These are phyloP conservation scores for Heterobasidion occidentale DNA, from an alignment of 1,284 basidiomycete genomes.

Conservation along the genomic window DNA sequence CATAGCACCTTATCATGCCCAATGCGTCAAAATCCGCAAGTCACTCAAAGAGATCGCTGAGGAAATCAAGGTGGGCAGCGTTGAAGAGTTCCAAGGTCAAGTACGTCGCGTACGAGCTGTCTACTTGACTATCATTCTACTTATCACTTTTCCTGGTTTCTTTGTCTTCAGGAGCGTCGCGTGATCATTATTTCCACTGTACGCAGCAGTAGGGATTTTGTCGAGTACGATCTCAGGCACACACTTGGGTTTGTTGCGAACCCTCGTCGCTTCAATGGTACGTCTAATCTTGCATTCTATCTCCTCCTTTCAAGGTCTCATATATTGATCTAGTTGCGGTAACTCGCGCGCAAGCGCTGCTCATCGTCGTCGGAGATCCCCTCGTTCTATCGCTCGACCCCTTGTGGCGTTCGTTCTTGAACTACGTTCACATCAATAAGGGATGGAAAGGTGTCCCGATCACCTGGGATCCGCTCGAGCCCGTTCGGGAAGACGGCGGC, in stretches of 20 bases:
- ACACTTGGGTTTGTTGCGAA: constrained; percentile 60
- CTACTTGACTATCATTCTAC: too few species aligned
- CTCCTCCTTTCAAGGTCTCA: too few species aligned
- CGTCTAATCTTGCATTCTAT: too few species aligned
- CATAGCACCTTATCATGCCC: constrained; percentile 57
- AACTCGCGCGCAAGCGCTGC: constrained; percentile 47
- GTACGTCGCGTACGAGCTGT: constrained; percentile 17
- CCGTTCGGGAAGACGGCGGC: constrained; percentile 20
- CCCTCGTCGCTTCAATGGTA: constrained; percentile 57
- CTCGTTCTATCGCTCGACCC: constrained; percentile 46
- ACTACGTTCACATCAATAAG: constrained; percentile 35
- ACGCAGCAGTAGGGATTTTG: constrained; percentile 45
- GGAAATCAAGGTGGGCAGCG: constrained; percentile 49
- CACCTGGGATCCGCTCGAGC: constrained; percentile 34
- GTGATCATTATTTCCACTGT: constrained; percentile 65
- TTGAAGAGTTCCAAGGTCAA: constrained; percentile 64
- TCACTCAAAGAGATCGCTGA: constrained; percentile 18
- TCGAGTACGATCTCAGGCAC: constrained; percentile 48
- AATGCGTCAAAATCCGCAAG: constrained; percentile 40
- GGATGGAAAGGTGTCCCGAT: constrained; percentile 43
- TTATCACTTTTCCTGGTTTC: too few species aligned
- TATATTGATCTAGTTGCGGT: constrained; percentile 35
- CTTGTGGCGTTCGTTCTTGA: constrained; percentile 46
- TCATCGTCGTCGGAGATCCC: constrained; percentile 49
- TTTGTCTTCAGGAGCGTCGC: constrained; percentile 40